phyloP scores from a whole-genome alignment of 129 eudicot species.

The Flaveria bidentis region DNA sequence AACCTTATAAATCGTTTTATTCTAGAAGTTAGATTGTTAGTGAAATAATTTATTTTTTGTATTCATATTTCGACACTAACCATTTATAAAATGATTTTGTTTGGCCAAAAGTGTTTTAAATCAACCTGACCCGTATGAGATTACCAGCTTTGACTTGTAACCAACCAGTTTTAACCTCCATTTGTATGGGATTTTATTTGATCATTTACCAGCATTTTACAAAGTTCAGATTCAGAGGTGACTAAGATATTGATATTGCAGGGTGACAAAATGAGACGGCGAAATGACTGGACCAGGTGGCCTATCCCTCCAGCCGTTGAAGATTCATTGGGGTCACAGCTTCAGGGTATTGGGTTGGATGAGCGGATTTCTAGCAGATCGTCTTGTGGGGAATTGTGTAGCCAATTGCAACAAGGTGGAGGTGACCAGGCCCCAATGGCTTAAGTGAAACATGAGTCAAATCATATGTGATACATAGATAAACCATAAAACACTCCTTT shows the following conservation, averaged over 20 bases:
- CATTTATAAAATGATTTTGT: not conserved
- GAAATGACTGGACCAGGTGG: conserved; percentile 59
- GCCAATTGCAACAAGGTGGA: conserved; percentile 29
- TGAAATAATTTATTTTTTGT: not conserved
- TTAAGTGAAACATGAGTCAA: conserved; percentile 16
- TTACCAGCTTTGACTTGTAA: no score
- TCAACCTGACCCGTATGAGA: not conserved
- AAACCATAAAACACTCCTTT: conserved; percentile 8
- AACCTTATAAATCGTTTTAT: not conserved
- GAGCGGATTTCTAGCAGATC: conserved; percentile 27
- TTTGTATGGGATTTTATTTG: not conserved
- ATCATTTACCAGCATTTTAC: not conserved
- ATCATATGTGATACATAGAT: not conserved
- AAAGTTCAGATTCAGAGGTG: not conserved
- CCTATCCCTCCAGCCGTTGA: conserved; percentile 45
- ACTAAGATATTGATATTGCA: conserved; percentile 18
- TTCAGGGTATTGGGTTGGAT: conserved; percentile 35
- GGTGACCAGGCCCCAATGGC: conserved; percentile 23
- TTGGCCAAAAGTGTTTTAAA: not conserved
- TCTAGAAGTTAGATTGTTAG: not conserved
- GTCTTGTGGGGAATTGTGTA: conserved; percentile 29
- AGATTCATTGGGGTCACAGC: conserved; percentile 34
- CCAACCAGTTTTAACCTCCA: not conserved
- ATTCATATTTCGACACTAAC: not conserved
- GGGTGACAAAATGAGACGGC: conserved; percentile 53